Percentiles rank a stretch among this genome's conserved stretches.
These are phyloP conservation scores for Trichosporon sp. DNA, from an alignment of 1,284 basidiomycete genomes.

Conservation along the genomic window DNA sequence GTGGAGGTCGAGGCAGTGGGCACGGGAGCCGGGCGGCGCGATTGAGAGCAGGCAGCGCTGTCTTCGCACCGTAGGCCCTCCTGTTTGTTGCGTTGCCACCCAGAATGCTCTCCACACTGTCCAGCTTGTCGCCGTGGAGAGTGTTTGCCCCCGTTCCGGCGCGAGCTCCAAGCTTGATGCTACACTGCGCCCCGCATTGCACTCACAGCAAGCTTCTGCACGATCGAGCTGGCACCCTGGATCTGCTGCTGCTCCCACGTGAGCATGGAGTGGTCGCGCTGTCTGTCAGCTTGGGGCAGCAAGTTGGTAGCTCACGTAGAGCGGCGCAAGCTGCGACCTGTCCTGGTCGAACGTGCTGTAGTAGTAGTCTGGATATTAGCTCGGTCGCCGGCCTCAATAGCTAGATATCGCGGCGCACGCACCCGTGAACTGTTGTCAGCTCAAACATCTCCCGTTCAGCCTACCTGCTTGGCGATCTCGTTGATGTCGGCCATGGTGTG, in stretches of 20 bases:
- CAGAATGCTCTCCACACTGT: no score
- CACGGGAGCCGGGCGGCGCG: no score
- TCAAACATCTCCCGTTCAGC: conserved; percentile 56
- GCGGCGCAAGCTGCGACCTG: conserved; percentile 47
- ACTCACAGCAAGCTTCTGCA: conserved; percentile 78
- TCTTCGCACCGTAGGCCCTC: no score
- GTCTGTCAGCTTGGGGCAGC: conserved; percentile 23
- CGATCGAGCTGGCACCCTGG: conserved; percentile 66
- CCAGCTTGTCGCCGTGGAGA: no score
- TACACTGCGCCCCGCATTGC: no score
- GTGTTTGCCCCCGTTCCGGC: no score
- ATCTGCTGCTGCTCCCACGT: conserved; percentile 75
- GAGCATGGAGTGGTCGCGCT: conserved; percentile 87
- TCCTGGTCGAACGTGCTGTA: conserved; percentile 55
- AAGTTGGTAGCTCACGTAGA: conserved; percentile 52
- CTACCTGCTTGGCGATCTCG: conserved; percentile 57
- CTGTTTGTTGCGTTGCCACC: no score
- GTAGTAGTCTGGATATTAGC: conserved; percentile 53
- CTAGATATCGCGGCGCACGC: conserved; percentile 19
- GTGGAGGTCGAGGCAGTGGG: neutral
- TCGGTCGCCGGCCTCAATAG: conserved; percentile 23
- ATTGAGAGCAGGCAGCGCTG: neutral
- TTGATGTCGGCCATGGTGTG: conserved; percentile 70
- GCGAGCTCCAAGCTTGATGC: no score
- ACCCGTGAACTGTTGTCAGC: conserved; percentile 60